Base-by-base conservation (phyloP, 768 basidiomycete genomes). In the Podaxis sp. region DNA sequence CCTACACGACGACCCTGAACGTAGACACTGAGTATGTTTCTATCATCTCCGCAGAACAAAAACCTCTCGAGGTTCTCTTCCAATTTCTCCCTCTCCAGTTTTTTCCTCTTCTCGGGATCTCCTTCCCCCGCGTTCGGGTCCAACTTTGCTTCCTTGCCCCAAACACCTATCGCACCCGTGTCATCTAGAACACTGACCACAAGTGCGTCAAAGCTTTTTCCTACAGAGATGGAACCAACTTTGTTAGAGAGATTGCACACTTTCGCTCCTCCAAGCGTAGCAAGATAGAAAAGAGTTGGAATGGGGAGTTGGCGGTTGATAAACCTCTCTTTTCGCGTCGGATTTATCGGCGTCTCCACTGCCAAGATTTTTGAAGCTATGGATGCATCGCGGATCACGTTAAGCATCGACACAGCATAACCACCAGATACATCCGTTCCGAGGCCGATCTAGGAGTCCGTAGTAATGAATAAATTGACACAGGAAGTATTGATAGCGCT, bases 361-460 rank as follows among this genome's bases (percentile, higher is more conserved):
- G 86, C 81, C 88, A 64, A 17, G 60, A 93, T 81, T 73, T 96
- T 98, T 22, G 93, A 89, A 15, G 90, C 87, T 53, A 89, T 84
- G 77, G 92, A 86, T 48, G 90, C 84, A 76, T 92, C 83, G 72
- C 88, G 89, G 52, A 95, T 82, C n/a, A 83, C 80, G 22, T 80
- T 84, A 64, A 97, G 80, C 63, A 98, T 90, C 4, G 94, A 95
- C 4, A 87, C 80, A 8, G 85, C 86, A 73, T 86, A 93, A 3
- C 96, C 96, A 13, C 96, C 96, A 1, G 93, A 90, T 59, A 92
- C 88, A 71, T 96, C 95, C 56, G 96, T 96, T 2, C 96, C 96
- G 19, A 99, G 78, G 17, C 95, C 94, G 64, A 98, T 92, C 94
- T 95, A 64, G 33, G 51, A 48, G 48, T 33, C 30, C 30, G 30